These are phyloP conservation scores for Phlebiopsis gigantea DNA, from an alignment of 768 basidiomycete species.

Conservation along the genomic window DNA sequence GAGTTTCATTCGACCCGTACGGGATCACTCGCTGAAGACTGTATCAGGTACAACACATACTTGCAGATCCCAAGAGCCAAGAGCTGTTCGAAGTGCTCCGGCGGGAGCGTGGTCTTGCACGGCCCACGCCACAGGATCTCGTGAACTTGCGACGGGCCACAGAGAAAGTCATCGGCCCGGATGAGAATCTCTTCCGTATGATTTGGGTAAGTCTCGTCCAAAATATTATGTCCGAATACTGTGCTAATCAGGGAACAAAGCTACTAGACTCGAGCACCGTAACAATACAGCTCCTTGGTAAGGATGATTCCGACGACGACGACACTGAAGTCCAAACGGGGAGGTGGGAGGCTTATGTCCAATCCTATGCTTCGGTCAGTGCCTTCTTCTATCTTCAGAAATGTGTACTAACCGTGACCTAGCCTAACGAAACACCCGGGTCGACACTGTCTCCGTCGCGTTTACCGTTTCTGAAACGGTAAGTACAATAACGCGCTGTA, in stretches of 20 bases:
- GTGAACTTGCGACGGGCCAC: conserved; percentile 61
- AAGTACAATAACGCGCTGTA: conserved; percentile 10
- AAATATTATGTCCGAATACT: not conserved
- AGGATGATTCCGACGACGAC: conserved; percentile 70
- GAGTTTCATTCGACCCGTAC: conserved; percentile 21
- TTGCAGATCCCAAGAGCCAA: conserved; percentile 66
- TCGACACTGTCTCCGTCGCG: conserved; percentile 41
- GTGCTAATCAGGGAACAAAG: conserved; percentile 29
- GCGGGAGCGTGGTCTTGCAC: conserved; percentile 53
- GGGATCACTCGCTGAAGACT: conserved; percentile 25
- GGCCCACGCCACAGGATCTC: conserved; percentile 66
- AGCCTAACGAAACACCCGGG: conserved; percentile 57
- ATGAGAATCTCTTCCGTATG: conserved; percentile 74
- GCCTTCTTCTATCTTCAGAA: not conserved
- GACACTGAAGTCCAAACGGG: conserved; percentile 73
- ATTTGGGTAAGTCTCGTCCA: conserved; percentile 57
- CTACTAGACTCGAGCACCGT: conserved; percentile 59
- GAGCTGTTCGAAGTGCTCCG: conserved; percentile 69
- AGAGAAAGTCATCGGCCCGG: conserved; percentile 66
- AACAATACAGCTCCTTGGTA: conserved; percentile 72
- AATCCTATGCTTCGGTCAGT: conserved; percentile 66
- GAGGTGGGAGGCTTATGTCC: conserved; percentile 77
- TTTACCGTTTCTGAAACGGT: conserved; percentile 67
- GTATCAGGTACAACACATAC: conserved; percentile 48
- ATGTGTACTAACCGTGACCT: not conserved